Evolutionary conservation across 306 rosid species (phyloP).

Genomic region (Dryas octopetala): DNA sequence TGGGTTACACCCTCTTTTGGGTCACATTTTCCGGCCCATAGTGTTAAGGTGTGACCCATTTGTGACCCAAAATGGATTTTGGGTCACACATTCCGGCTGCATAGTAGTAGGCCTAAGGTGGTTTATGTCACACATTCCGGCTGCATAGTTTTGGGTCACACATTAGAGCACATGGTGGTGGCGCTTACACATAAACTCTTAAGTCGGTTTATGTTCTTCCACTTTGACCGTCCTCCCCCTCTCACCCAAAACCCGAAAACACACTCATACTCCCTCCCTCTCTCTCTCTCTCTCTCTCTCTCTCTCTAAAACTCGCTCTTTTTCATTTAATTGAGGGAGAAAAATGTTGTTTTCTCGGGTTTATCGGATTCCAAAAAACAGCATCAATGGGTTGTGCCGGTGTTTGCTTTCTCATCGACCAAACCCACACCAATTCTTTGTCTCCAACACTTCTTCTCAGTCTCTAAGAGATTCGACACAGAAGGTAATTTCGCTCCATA

Average conservation of each 20-base stretch:
- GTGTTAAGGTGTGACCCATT: no score
- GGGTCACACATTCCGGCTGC: no score
- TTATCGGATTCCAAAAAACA: constrained; percentile 49
- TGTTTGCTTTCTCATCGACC: constrained; percentile 36
- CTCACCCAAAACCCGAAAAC: neutral
- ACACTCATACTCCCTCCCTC: neutral
- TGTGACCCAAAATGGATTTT: no score
- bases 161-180: constrained; percentile 2
- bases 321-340: neutral
- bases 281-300: neutral
- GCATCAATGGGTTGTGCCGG: constrained; percentile 43
- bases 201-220: neutral
- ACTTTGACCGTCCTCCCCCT: constrained; percentile 24
- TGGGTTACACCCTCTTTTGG: no score
- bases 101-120: no score
- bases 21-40: no score
- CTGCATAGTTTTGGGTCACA: no score
- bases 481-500: constrained; percentile 33
- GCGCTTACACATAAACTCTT: neutral
- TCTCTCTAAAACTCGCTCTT: neutral
- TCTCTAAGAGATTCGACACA: constrained; percentile 31
- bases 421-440: constrained; percentile 33
- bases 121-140: no score
- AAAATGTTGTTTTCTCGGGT: constrained; percentile 54
- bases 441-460: constrained; percentile 16